Evolutionary conservation across 2,329 filamentous ascomycete species (phyloP).

Genomic region (Penicillium sp.): DNA sequence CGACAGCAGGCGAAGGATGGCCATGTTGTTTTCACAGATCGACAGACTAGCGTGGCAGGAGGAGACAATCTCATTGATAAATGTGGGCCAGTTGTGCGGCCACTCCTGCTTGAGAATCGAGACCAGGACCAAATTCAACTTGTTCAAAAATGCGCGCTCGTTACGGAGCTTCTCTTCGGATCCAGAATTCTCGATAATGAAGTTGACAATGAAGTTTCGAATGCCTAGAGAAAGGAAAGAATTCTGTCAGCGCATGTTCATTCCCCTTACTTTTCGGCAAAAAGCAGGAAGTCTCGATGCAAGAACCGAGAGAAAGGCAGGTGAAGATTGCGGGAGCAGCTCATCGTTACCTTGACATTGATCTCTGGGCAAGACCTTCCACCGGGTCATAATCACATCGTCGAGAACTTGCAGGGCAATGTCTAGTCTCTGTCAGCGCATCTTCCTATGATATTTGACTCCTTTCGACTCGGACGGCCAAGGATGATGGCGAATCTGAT

Average conservation of each 20-base stretch:
- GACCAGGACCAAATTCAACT: slow-evolving; percentile 95
- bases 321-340: neutral
- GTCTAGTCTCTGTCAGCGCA: slow-evolving; percentile 58
- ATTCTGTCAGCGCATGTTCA: neutral
- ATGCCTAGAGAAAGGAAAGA: slow-evolving; percentile 64
- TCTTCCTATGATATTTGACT: neutral
- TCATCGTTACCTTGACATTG: slow-evolving; percentile 76
- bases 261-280: neutral
- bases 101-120: slow-evolving; percentile 99
- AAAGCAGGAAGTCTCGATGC: neutral
- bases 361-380: slow-evolving; percentile 95
- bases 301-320: neutral
- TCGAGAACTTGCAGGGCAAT: slow-evolving; percentile 95
- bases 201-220: slow-evolving; percentile 98
- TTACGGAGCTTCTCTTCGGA: slow-evolving; percentile 83
- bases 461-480: neutral
- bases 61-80: slow-evolving; percentile 99
- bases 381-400: slow-evolving; percentile 97
- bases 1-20: slow-evolving; percentile 88
- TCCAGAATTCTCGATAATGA: slow-evolving; percentile 91
- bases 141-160: slow-evolving; percentile 91
- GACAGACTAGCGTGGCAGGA: slow-evolving; percentile 94
- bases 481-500: neutral
- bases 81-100: slow-evolving; percentile 99
- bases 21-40: slow-evolving; percentile 99